Conservation (phyloP, 2,329 filamentous ascomycete genomes). For the Monilinia polystroma region DNA sequence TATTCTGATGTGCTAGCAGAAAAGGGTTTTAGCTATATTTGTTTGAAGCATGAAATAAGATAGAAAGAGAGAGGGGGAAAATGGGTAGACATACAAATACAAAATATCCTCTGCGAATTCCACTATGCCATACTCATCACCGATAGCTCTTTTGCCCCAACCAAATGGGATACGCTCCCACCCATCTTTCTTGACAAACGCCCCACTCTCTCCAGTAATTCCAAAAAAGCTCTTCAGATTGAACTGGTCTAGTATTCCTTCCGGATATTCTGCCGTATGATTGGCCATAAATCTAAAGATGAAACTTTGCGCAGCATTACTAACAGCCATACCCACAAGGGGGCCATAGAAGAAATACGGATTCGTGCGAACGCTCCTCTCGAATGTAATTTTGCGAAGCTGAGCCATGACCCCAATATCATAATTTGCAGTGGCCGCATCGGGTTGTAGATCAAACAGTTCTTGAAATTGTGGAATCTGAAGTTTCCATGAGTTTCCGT, state of each 20-base stretch:
- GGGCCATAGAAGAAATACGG: conserved; percentile 51
- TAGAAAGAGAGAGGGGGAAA: too few species aligned
- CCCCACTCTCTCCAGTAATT: conserved; percentile 22
- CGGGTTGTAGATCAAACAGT: conserved; percentile 45
- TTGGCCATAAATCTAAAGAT: conserved; percentile 15
- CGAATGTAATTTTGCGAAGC: conserved; percentile 47
- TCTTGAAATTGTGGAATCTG: conserved; percentile 46
- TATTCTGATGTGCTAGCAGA: conserved; percentile 41
- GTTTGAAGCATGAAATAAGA: background rate
- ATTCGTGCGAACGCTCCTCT: conserved; percentile 40
- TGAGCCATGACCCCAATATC: conserved; percentile 46
- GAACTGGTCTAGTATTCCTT: conserved; percentile 41
- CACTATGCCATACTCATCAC: conserved; percentile 45
- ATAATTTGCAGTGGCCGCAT: conserved; percentile 40
- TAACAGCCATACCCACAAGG: conserved; percentile 10
- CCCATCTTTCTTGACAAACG: conserved; percentile 7
- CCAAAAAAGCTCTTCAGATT: conserved; percentile 33
- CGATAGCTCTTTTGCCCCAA: conserved; percentile 35
- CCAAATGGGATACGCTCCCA: conserved; percentile 35
- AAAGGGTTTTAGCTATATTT: background rate
- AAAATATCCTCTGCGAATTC: conserved; percentile 43
- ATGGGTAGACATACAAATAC: conserved; percentile 36
- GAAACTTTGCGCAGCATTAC: conserved; percentile 16
- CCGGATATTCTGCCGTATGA: conserved; percentile 5
- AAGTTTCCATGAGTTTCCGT: background rate